phyloP scores from a whole-genome alignment of 805 yeast species.

The Yamadazyma scolyti region DNA sequence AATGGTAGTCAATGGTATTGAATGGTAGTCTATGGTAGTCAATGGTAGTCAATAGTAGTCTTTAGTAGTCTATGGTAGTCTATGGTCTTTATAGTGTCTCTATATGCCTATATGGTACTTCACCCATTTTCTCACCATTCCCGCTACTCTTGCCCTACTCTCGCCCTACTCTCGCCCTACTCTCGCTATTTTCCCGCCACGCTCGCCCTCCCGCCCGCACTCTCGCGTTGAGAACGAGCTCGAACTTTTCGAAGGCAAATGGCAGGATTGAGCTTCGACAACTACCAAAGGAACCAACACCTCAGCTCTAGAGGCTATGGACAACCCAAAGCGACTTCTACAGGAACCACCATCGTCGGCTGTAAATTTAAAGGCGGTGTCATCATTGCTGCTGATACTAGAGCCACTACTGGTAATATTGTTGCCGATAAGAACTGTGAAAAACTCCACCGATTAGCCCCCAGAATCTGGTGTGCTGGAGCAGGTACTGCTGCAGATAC shows the following conservation, averaged over 20 bases:
- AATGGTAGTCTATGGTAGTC: too few species aligned
- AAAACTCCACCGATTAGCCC: slow-evolving; percentile 84
- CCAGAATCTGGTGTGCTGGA: slow-evolving; percentile 98
- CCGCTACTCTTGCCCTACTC: too few species aligned
- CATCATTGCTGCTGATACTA: slow-evolving; percentile 96
- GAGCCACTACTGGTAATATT: slow-evolving; percentile 94
- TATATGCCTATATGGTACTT: too few species aligned
- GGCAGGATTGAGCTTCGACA: slow-evolving; percentile 92
- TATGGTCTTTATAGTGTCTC: too few species aligned
- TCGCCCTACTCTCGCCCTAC: too few species aligned
- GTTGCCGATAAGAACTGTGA: slow-evolving; percentile 99
- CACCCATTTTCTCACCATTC: too few species aligned
- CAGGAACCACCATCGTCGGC: slow-evolving; percentile 99
- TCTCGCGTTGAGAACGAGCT: slow-evolving; percentile 3
- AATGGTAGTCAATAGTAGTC: too few species aligned
- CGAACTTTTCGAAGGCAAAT: slow-evolving; percentile 30
- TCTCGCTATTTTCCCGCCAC: not conserved
- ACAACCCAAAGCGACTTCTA: slow-evolving; percentile 87
- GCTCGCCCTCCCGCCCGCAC: not conserved
- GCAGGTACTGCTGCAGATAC: slow-evolving; percentile 99
- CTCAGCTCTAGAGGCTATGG: slow-evolving; percentile 70
- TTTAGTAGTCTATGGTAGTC: too few species aligned
- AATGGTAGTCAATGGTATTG: too few species aligned
- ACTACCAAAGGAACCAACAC: slow-evolving; percentile 82
- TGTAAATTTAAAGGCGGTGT: slow-evolving; percentile 92